These are phyloP conservation scores for Euphorbia peplus DNA, from an alignment of 345 rosid species.

Conservation along the genomic window DNA sequence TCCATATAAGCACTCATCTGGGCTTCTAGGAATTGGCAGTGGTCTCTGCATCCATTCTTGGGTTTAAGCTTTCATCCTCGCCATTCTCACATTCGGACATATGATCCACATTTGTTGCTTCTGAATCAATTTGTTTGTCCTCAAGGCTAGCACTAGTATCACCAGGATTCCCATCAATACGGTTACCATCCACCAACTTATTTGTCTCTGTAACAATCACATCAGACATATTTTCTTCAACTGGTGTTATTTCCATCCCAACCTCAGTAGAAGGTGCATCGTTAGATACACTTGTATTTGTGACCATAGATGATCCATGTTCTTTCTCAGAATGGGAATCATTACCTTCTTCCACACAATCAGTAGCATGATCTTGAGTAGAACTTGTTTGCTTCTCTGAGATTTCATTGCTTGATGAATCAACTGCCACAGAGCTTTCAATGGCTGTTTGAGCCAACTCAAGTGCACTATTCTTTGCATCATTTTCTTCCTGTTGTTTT, in stretches of 20 bases:
- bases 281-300: conserved; percentile 18
- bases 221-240: neutral
- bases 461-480: conserved; percentile 32
- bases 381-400: conserved; percentile 11
- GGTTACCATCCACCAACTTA: conserved; percentile 17
- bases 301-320: neutral
- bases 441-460: conserved; percentile 28
- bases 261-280: conserved; percentile 8
- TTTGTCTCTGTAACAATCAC: neutral
- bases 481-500: conserved; percentile 48
- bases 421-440: conserved; percentile 20
- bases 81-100: conserved; percentile 12
- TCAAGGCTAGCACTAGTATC: conserved; percentile 1
- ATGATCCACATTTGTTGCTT: conserved; percentile 14
- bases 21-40: conserved; percentile 4
- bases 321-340: conserved; percentile 25
- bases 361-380: conserved; percentile 4
- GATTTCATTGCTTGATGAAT: conserved; percentile 13
- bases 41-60: conserved; percentile 14
- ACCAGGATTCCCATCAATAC: conserved; percentile 24
- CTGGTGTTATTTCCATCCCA: neutral
- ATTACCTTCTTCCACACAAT: conserved; percentile 10
- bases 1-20: neutral
- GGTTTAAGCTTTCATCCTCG: conserved; percentile 6
- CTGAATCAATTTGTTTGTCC: conserved; percentile 5